These are phyloP conservation scores for Quercus cerris DNA, from an alignment of 306 rosid genomes.

Conservation along the genomic window DNA sequence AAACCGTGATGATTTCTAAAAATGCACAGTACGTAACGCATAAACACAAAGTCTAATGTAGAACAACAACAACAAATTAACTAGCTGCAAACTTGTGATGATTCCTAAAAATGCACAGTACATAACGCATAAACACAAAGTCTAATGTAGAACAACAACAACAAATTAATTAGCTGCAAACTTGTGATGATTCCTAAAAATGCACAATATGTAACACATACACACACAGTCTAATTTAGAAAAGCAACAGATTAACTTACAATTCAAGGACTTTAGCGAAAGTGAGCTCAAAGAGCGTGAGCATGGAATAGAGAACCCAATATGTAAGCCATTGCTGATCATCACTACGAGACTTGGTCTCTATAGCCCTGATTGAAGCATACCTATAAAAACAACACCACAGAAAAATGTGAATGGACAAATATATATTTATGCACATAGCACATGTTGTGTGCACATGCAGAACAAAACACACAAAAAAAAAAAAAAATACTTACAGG, in stretches of 20 bases:
- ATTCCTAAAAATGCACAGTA: too few species aligned
- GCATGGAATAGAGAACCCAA: constrained; percentile 89
- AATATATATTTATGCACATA: not conserved
- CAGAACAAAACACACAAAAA: not conserved
- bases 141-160: not conserved
- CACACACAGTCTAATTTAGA: not conserved
- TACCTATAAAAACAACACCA: constrained; percentile 30
- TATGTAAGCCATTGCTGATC: constrained; percentile 98
- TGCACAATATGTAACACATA: too few species aligned
- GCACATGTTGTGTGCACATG: not conserved
- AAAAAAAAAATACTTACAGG: constrained; percentile 51
- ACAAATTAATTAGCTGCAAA: not conserved
- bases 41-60: not conserved
- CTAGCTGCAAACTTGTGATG: not conserved
- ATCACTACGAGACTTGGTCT: constrained; percentile 65
- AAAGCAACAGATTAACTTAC: constrained; percentile 24
- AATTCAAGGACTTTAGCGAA: constrained; percentile 76
- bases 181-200: too few species aligned
- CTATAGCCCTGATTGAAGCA: constrained; percentile 87
- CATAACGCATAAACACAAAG: not conserved
- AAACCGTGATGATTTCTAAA: too few species aligned
- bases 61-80: not conserved
- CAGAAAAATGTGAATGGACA: not conserved
- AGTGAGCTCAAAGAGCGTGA: constrained; percentile 89
- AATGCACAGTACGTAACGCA: too few species aligned